These are phyloP conservation scores for Fusarium tricinctum DNA, from an alignment of 2,329 filamentous ascomycete genomes.

Conservation along the genomic window DNA sequence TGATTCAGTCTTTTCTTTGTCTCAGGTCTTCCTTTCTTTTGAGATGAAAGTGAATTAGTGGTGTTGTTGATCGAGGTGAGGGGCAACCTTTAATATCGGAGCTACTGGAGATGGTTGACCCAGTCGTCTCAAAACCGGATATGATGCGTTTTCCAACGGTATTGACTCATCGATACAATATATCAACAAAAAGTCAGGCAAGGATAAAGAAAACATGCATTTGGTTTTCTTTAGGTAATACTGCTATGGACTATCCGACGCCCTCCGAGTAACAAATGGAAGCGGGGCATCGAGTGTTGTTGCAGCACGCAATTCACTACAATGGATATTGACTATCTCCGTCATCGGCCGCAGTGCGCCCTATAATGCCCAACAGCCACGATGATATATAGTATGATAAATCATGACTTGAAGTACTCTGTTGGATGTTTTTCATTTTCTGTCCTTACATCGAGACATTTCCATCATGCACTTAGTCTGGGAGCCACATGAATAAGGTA, in stretches of 20 bases:
- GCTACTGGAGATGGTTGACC: background rate
- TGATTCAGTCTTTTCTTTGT: slow-evolving; percentile 13
- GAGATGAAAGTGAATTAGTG: slow-evolving; percentile 9
- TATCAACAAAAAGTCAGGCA: background rate
- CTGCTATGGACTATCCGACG: slow-evolving; percentile 9
- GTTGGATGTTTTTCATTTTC: background rate
- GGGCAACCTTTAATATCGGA: slow-evolving; percentile 19
- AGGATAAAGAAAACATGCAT: background rate
- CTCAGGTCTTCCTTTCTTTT: background rate
- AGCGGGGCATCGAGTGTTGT: slow-evolving; percentile 31
- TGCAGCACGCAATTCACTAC: slow-evolving; percentile 37
- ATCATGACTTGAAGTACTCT: background rate
- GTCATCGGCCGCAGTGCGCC: slow-evolving; percentile 33
- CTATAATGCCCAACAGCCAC: background rate
- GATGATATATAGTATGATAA: background rate
- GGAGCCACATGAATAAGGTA: background rate
- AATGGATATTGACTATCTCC: slow-evolving; percentile 8
- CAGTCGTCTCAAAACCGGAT: background rate
- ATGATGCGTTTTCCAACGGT: background rate
- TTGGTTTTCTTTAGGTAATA: background rate
- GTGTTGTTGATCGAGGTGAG: slow-evolving; percentile 27
- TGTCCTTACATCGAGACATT: background rate
- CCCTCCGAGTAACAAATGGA: slow-evolving; percentile 21
- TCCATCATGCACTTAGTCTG: background rate
- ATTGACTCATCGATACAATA: background rate